phyloP scores from a whole-genome alignment of 192 early-diverging fungal genomes.

The Backusella westeae region DNA sequence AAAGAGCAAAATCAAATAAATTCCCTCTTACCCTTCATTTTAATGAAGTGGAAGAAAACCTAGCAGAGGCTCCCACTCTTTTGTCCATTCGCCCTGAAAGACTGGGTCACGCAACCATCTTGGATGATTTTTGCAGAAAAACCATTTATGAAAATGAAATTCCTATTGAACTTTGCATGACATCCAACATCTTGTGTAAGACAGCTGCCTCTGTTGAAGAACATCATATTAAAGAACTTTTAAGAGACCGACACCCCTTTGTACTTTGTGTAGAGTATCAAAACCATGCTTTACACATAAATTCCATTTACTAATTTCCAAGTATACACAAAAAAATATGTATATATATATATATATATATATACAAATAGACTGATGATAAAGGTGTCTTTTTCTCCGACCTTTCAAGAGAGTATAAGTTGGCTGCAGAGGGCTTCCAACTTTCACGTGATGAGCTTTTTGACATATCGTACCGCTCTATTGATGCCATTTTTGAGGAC shows the following conservation, averaged over 20 bases:
- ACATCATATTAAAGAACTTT: slow-evolving; percentile 53
- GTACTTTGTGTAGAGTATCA: slow-evolving; percentile 46
- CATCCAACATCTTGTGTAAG: slow-evolving; percentile 59
- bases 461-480: slow-evolving; percentile 35
- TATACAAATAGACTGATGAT: slow-evolving; percentile 35
- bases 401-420: slow-evolving; percentile 37
- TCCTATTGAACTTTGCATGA: slow-evolving; percentile 63
- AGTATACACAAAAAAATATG: neutral
- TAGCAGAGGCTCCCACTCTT: slow-evolving; percentile 41
- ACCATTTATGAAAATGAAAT: slow-evolving; percentile 35
- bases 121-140: slow-evolving; percentile 32
- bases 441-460: slow-evolving; percentile 35
- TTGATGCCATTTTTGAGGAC: slow-evolving; percentile 43
- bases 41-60: slow-evolving; percentile 47
- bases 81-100: slow-evolving; percentile 45
- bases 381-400: slow-evolving; percentile 43
- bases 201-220: slow-evolving; percentile 47
- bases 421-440: slow-evolving; percentile 37
- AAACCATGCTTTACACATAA: too few relatives aligned
- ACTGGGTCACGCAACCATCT: slow-evolving; percentile 56
- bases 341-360: neutral
- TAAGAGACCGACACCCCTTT: slow-evolving; percentile 42
- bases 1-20: slow-evolving; percentile 42
- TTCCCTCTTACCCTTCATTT: slow-evolving; percentile 56
- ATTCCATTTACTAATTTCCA: neutral